Base-by-base conservation (phyloP, 768 basidiomycete species). In the Leccinum longicurvipes region DNA sequence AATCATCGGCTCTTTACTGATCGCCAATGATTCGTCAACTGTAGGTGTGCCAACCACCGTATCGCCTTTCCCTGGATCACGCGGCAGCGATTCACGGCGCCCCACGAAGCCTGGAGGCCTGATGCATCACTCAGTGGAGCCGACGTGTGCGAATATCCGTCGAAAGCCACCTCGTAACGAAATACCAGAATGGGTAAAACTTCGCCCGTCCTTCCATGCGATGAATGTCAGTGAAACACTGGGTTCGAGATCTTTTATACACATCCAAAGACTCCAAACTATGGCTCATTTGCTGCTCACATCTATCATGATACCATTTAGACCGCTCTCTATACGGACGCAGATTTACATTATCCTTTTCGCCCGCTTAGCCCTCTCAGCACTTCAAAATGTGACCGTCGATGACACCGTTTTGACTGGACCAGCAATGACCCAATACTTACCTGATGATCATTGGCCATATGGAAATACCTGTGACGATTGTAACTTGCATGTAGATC, bases 341-440 rank as follows among this genome's bases (percentile, higher is more conserved):
- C 44, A 9, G 24, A n/a, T 32, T 25, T 36, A n/a, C 25, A 8
- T 47, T 9, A 0, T 24, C n/a, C 23, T 57, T n/a, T 53, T 58
- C 19, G 14, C 29, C 15, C 3, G 23, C 19, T 21, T 48, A 1
- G 25, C 47, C 11, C 41, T 55, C 12, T 56, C 64, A 12, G 44
- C 36, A 2, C 39, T 57, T 34, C 57, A 57, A 41, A 64, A 61
- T 12, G 47, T 61, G 12, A 61, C 62, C 3, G 31, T 64, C 23
- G 62, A 64, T 15, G 65, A 65, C 21, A 55, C 64, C 0, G 51
- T 34, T 12, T 14, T 29, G 23, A 55, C 19, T 8, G 64, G 64
- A 12, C 0, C 44, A 1, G 46, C 36, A n/a, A 34, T 48, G 11
- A 53, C 59, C 0, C 49, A 42, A 3, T 66, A 60, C 44, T n/a